A percentile compares a stretch with the other conserved stretches of the same genome.
phyloP scores from a whole-genome alignment of 305 asterid genomes.

The Euphrasia arctica region DNA sequence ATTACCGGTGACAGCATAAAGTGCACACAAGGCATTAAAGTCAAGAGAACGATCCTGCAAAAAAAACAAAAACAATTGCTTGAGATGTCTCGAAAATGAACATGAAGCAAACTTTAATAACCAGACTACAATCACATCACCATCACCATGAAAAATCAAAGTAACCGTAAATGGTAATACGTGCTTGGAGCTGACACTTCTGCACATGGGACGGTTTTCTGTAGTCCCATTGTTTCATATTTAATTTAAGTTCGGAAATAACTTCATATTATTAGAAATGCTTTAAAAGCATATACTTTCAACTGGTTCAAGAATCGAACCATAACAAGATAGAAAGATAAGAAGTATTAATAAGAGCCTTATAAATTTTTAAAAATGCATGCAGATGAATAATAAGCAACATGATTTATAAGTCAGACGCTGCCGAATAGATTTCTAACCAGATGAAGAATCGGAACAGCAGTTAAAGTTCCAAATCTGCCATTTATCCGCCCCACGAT shows the following conservation, averaged over 20 bases:
- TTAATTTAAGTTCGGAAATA: not conserved
- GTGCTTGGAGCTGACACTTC: no score
- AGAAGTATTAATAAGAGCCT: no score
- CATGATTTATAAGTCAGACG: constrained; percentile 1
- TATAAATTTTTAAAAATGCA: not conserved
- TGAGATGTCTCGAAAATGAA: constrained; percentile 22
- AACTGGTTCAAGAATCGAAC: constrained; percentile 10
- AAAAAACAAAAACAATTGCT: constrained; percentile 18
- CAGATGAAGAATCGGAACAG: constrained; percentile 90
- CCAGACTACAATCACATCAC: no score
- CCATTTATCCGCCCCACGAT: constrained; percentile 92
- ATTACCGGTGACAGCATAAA: constrained; percentile 81
- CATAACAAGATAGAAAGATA: not conserved
- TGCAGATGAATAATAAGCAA: constrained; percentile 21
- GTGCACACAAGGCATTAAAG: constrained; percentile 69
- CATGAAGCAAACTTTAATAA: not conserved
- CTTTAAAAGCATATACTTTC: constrained; percentile 4
- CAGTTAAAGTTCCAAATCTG: constrained; percentile 69
- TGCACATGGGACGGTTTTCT: no score
- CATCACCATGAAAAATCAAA: no score
- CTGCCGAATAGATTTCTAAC: constrained; percentile 34
- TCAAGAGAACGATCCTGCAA: constrained; percentile 88
- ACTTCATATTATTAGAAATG: constrained; percentile 2
- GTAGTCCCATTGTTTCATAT: not conserved
- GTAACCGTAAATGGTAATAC: no score